Evolutionary conservation across 768 basidiomycete species (phyloP), one percentile per base, ranked within the genome.

Genomic region (Suillus hirtellus): DNA sequence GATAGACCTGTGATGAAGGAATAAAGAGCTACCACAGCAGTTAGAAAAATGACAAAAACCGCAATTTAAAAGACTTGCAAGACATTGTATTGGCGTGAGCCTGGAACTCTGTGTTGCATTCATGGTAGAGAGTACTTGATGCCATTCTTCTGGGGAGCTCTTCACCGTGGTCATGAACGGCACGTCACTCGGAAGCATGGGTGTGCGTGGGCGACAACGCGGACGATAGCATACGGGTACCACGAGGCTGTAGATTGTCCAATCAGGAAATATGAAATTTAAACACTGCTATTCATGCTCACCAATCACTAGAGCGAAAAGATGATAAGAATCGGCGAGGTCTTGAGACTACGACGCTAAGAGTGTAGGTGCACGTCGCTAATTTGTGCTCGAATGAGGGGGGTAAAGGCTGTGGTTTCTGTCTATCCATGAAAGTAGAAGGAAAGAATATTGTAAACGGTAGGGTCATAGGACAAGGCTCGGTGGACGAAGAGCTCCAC

Each of bases 91-190:
- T 19, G 82, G 81, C 17, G 75, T 70, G 21, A 81, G 59, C 11
- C 67, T 64, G 1, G 79, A 75, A 7, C 68, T 67, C 21, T 70
- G 65, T 19, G 78, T 75, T 35, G 78, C 76, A 50, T 78, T 72
- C 67, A 89, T 70, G n/a, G 71, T 70, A 35, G 80, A 78, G 14
- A 77, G 73, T 69, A 80, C 70, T 82, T 88, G 69, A 73, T 78
- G 73, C 86, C 87, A 90, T 69, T 90, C 89, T 69, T 89, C 89
- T 9, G 89, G 88, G 4, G 81, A 77, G 0, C 79, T 76, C 70
- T 89, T 89, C 61, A 90, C 71, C 3, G 83, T 81, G 0, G 83
- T 81, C 64, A 87, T 79, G 69, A 90, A 86, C 31, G 80, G 74
- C 0, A 80, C 75, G 14, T 75, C 75, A 4, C 64, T 68, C 1